These are phyloP conservation scores for Gossypium trilobum DNA, from an alignment of 441 rosid species.

Conservation along the genomic window DNA sequence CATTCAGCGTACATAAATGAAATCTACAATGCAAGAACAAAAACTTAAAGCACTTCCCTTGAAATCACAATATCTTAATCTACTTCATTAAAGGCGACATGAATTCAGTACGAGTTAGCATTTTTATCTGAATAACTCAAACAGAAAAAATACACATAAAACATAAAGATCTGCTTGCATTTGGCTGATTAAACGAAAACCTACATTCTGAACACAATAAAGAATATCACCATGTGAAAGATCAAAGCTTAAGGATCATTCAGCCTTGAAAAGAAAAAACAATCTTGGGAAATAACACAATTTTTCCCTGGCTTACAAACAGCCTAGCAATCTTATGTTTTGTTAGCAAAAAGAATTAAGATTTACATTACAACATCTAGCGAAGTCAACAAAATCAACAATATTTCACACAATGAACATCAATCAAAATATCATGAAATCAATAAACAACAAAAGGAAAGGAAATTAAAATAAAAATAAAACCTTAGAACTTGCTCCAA, in stretches of 20 bases:
- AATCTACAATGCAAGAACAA: not conserved
- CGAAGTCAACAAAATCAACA: not conserved
- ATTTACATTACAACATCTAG: not conserved
- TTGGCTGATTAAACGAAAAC: not conserved
- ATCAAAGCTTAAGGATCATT: not conserved
- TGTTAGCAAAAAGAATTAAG: not conserved
- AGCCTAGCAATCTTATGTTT: not conserved
- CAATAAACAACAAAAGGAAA: not conserved
- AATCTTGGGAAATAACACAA: not conserved
- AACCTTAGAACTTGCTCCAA: constrained; percentile 33
- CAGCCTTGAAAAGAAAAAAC: not conserved
- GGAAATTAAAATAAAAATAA: not conserved
- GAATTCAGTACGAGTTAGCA: not conserved
- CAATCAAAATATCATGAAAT: not conserved
- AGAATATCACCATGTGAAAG: not conserved
- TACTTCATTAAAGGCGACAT: not conserved
- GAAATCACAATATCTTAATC: not conserved
- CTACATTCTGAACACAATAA: not conserved
- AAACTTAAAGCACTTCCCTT: not conserved
- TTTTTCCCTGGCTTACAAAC: not conserved
- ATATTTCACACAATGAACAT: not conserved
- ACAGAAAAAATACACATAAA: not conserved
- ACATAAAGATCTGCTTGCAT: not conserved
- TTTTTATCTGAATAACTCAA: not conserved
- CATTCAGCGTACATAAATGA: not conserved